phyloP scores from a whole-genome alignment of 257 asterid genomes.

The Ilex aquifolium region DNA sequence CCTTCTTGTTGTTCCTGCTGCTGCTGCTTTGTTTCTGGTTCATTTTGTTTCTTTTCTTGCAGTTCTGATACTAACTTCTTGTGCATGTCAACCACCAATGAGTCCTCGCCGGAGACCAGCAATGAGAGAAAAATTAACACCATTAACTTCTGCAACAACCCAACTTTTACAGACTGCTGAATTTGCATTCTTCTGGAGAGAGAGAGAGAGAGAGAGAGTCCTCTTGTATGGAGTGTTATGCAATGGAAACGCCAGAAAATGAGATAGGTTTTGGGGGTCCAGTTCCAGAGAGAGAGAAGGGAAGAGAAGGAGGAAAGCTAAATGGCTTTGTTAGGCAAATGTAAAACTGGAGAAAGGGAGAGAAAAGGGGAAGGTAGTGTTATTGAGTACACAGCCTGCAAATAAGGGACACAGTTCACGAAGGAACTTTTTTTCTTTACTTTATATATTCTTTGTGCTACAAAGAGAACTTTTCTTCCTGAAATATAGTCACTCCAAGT shows the following conservation, averaged over 20 bases:
- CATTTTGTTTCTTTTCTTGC: neutral
- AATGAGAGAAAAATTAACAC: slow-evolving; percentile 12
- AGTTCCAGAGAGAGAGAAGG: too few species aligned
- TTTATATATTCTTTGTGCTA: slow-evolving; percentile 21
- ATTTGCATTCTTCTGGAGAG: slow-evolving; percentile 6
- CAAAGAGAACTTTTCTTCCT: slow-evolving; percentile 28
- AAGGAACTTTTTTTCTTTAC: slow-evolving; percentile 19
- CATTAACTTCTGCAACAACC: slow-evolving; percentile 17
- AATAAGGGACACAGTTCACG: slow-evolving; percentile 33
- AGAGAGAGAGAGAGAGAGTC: too few species aligned
- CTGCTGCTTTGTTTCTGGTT: neutral
- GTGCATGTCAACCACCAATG: slow-evolving; percentile 12
- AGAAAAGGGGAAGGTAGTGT: neutral
- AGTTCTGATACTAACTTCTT: slow-evolving; percentile 4
- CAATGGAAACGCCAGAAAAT: neutral
- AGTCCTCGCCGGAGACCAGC: slow-evolving; percentile 16
- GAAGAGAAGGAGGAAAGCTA: neutral
- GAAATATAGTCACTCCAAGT: slow-evolving; percentile 19
- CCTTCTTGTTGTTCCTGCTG: slow-evolving; percentile 4
- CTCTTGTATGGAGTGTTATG: too few species aligned
- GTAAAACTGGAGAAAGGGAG: neutral
- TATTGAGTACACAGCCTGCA: slow-evolving; percentile 25
- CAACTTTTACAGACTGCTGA: slow-evolving; percentile 5
- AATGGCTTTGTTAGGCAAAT: slow-evolving; percentile 8
- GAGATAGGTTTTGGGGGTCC: too few species aligned